Conservation (phyloP, 805 yeast species). For the Brettanomyces nanus region DNA sequence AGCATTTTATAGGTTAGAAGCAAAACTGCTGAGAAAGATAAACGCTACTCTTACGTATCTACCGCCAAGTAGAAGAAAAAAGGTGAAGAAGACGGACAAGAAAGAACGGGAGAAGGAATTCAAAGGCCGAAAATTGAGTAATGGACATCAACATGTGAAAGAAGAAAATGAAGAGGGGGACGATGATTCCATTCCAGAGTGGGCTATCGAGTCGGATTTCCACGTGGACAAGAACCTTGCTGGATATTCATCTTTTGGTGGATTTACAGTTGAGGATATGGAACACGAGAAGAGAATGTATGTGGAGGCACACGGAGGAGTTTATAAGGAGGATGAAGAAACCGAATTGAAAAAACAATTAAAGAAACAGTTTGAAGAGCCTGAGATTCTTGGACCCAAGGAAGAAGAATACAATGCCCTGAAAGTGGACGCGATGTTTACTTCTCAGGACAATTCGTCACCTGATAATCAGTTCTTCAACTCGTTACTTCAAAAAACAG, state of each 20-base stretch:
- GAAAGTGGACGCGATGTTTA: background rate
- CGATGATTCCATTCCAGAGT: conserved; percentile 17
- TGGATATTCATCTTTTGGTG: conserved; percentile 16
- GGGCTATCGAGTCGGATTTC: conserved; percentile 26
- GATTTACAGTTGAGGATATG: conserved; percentile 22
- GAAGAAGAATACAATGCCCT: conserved; percentile 2
- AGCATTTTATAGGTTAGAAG: conserved; percentile 21
- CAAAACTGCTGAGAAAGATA: conserved; percentile 4
- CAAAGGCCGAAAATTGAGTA: background rate
- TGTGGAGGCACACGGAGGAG: conserved; percentile 5
- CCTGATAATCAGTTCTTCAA: background rate
- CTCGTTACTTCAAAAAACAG: background rate
- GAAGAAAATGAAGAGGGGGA: conserved; percentile 4
- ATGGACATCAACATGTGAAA: background rate
- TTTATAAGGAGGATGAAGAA: background rate
- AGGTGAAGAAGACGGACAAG: background rate
- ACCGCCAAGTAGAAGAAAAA: background rate
- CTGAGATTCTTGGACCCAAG: conserved; percentile 9
- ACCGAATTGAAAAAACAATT: conserved; percentile 4
- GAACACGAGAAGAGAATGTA: conserved; percentile 22
- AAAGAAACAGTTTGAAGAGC: conserved; percentile 5
- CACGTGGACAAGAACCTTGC: conserved; percentile 23
- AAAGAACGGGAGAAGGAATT: background rate
- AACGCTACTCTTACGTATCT: background rate
- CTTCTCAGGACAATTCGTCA: background rate